Evolutionary conservation across 2,329 filamentous ascomycete genomes (phyloP).

Genomic region (Alternaria alternata): DNA sequence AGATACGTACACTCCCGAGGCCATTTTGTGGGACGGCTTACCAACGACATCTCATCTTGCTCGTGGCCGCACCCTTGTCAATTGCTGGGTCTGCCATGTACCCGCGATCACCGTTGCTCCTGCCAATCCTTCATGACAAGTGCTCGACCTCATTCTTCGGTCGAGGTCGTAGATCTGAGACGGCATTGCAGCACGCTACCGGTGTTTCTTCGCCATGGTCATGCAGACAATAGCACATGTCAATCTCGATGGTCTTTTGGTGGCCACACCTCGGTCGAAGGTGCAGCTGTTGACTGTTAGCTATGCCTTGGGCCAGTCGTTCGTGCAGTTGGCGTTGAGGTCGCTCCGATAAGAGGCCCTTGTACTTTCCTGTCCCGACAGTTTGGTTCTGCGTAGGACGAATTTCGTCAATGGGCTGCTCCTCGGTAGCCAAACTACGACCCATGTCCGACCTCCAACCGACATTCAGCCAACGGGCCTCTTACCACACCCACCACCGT

Average conservation of each 20-base stretch:
- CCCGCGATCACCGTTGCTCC: constrained; percentile 22
- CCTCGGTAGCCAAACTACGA: constrained; percentile 42
- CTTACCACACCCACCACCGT: constrained; percentile 11
- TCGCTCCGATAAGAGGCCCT: constrained; percentile 46
- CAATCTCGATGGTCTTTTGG: constrained; percentile 19
- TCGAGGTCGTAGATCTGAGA: constrained; percentile 19
- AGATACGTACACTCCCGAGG: constrained; percentile 13
- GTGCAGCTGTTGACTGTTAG: constrained; percentile 15
- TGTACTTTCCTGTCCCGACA: constrained; percentile 34
- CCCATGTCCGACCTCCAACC: constrained; percentile 29
- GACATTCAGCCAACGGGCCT: constrained; percentile 27
- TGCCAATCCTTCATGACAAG: constrained; percentile 16
- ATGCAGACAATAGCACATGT: constrained; percentile 26
- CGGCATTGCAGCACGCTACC: constrained; percentile 22
- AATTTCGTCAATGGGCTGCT: constrained; percentile 37
- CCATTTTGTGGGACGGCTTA: constrained; percentile 12
- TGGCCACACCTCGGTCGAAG: constrained; percentile 22
- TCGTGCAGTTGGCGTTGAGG: constrained; percentile 22
- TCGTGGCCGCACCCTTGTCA: constrained; percentile 25
- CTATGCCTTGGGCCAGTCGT: constrained; percentile 19
- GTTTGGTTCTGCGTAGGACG: constrained; percentile 33
- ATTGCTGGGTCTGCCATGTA: constrained; percentile 16
- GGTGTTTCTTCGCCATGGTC: constrained; percentile 14
- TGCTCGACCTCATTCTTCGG: constrained; percentile 23
- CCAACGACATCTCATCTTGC: constrained; percentile 24